Evolutionary conservation across 768 basidiomycete genomes (phyloP).

Genomic region (Suillus weaverae): DNA sequence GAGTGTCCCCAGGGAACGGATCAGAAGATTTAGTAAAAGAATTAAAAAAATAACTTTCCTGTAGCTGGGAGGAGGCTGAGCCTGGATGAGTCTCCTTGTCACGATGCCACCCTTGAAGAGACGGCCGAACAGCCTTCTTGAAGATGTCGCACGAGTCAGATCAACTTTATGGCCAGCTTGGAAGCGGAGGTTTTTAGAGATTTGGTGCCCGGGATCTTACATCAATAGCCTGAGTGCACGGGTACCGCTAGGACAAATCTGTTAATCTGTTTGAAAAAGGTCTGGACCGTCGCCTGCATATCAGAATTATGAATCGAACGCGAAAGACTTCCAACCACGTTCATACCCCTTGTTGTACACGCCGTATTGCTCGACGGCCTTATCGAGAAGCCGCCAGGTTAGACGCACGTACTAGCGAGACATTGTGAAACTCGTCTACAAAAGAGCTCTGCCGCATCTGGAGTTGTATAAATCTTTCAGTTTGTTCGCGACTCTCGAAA

Average conservation of each 20-base stretch:
- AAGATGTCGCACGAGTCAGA: not conserved
- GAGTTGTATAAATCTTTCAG: not conserved
- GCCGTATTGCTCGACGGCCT: not conserved
- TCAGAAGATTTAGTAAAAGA: not conserved
- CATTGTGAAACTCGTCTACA: no score
- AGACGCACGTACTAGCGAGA: not conserved
- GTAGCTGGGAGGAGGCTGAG: not conserved
- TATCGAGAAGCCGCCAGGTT: not conserved
- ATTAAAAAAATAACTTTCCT: not conserved
- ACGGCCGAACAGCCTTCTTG: not conserved
- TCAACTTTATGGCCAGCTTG: not conserved
- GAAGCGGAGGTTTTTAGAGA: conserved; percentile 1
- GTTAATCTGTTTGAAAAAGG: not conserved
- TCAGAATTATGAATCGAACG: not conserved
- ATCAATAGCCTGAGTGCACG: not conserved
- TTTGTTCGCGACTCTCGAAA: not conserved
- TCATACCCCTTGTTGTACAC: conserved; percentile 4
- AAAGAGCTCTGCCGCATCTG: no score
- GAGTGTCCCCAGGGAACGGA: not conserved
- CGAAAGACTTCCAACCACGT: conserved; percentile 2
- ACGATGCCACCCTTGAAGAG: not conserved
- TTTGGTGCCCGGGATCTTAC: conserved; percentile 3
- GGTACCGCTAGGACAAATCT: not conserved
- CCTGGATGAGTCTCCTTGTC: conserved; percentile 2
- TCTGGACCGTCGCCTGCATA: not conserved